These are phyloP conservation scores for Fusarium sp. DNA, from an alignment of 2,329 filamentous ascomycete genomes.

Conservation along the genomic window DNA sequence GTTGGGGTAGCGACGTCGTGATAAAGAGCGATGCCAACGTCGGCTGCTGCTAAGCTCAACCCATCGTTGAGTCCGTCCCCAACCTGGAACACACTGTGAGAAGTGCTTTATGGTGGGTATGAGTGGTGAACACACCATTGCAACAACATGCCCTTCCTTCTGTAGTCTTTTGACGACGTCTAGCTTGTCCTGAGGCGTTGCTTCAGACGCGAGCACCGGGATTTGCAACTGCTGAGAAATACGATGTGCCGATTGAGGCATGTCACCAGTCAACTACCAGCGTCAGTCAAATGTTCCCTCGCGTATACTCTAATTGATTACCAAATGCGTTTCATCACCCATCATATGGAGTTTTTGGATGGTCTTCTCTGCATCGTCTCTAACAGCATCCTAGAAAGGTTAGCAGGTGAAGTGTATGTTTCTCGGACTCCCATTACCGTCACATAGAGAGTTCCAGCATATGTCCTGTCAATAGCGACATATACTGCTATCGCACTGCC, in stretches of 20 bases:
- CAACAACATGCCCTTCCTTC: background rate
- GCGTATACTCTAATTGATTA: rapidly evolving
- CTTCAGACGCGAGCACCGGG: background rate
- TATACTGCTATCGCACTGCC: background rate
- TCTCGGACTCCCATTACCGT: background rate
- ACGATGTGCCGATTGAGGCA: background rate
- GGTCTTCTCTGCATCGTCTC: background rate
- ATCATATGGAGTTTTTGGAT: background rate
- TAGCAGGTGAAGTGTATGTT: background rate
- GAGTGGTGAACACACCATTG: background rate
- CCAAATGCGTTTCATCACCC: background rate
- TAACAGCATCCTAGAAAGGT: background rate
- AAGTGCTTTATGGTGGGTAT: rapidly evolving
- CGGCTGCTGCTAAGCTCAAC: background rate
- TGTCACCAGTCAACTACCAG: background rate
- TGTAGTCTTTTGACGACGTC: background rate
- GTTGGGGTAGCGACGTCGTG: background rate
- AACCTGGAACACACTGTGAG: background rate
- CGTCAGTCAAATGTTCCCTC: background rate
- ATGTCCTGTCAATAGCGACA: background rate
- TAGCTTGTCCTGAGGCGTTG: background rate
- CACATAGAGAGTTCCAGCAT: background rate
- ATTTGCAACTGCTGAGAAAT: background rate
- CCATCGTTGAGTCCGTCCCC: background rate
- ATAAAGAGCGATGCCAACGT: background rate